Base-by-base conservation (phyloP, 2,329 filamentous ascomycete species). In the Stagonosporopsis rhizophila region DNA sequence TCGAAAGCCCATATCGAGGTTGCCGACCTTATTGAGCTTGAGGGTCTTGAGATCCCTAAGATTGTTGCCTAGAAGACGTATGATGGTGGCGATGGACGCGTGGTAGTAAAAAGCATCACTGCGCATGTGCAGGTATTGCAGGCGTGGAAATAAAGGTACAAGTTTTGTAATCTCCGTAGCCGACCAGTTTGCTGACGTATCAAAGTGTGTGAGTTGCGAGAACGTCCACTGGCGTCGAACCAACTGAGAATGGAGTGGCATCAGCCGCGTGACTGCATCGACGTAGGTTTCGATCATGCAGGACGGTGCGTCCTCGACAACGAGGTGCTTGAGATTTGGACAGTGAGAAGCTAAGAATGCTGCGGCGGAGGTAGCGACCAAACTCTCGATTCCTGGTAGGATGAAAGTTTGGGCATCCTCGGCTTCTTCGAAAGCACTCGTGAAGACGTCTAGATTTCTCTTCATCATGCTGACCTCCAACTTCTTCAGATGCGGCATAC, bases 401-500 rank as follows among this genome's bases (percentile, higher is more conserved):
- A 56, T 7, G 41, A 64, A 64, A 1, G 38, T 38, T 17, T 37
- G 23, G 8, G n/a, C n/a, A 11, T 58, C 32, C 0, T 28, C 19
- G 6, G 44, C 22, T 1, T 47, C 35, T 19, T 40, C 44, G 17
- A 66, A 61, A 1, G 61, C 60, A 30, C 51, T 39, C 3, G 27
- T 28, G 12, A 66, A 66, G 1, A 66, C 37, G 8, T 66, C 62
- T 8, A 65, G n/a, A 23, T 59, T 65, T 3, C 58, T 51, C n/a
- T 52, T 56, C 61, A 66, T 60, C 64, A 66, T 66, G 11, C 48
- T 58, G 9, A 66, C 44, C 11, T 65, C 58, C 12, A 66, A 20
- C 3, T 22, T 56, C n/a, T 34, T 56, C 8, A 66, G 17, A 1
- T 28, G 22, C 32, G 27, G 22, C 25, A 66, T 51, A n/a, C 12